Evolutionary conservation across 2,329 filamentous ascomycete species (phyloP).

Genomic region (Calcarisporium arbuscula): DNA sequence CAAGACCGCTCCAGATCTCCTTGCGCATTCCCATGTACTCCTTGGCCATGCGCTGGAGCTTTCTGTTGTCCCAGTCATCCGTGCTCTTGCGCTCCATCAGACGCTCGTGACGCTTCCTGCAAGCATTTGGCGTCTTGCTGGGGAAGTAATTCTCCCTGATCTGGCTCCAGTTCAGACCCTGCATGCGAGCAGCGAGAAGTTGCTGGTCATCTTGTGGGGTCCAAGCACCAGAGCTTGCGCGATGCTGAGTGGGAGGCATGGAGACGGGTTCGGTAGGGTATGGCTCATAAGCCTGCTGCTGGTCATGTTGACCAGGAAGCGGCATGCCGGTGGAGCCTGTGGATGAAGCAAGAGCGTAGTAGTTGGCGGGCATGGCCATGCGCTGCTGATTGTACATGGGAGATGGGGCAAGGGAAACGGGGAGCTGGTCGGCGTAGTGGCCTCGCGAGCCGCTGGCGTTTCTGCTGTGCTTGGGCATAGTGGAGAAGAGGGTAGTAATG

Average conservation of each 20-base stretch:
- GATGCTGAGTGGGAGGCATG: conserved; percentile 41
- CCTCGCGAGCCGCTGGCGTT: conserved; percentile 28
- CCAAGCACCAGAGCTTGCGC: conserved; percentile 63
- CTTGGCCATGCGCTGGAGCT: conserved; percentile 66
- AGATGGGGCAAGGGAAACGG: conserved; percentile 34
- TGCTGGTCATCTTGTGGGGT: conserved; percentile 66
- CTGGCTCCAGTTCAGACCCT: conserved; percentile 76
- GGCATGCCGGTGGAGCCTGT: conserved; percentile 21
- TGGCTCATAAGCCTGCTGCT: conserved; percentile 29
- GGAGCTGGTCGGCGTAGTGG: conserved; percentile 27
- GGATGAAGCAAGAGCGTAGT: conserved; percentile 32
- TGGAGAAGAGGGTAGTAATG: conserved; percentile 15
- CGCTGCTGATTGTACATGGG: conserved; percentile 36
- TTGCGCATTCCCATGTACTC: conserved; percentile 75
- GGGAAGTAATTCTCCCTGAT: conserved; percentile 74
- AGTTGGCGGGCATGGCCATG: conserved; percentile 31
- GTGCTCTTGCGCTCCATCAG: conserved; percentile 69
- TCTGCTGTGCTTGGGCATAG: conserved; percentile 41
- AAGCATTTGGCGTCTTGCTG: conserved; percentile 73
- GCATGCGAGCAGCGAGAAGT: conserved; percentile 63
- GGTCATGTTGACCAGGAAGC: conserved; percentile 25
- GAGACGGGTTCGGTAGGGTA: conserved; percentile 28
- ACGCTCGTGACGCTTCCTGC: conserved; percentile 81
- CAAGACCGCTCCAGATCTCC: conserved; percentile 75
- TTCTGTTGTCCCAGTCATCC: conserved; percentile 72